Conservation (phyloP, 495 filamentous ascomycete genomes). For the Neurospora sp. region DNA sequence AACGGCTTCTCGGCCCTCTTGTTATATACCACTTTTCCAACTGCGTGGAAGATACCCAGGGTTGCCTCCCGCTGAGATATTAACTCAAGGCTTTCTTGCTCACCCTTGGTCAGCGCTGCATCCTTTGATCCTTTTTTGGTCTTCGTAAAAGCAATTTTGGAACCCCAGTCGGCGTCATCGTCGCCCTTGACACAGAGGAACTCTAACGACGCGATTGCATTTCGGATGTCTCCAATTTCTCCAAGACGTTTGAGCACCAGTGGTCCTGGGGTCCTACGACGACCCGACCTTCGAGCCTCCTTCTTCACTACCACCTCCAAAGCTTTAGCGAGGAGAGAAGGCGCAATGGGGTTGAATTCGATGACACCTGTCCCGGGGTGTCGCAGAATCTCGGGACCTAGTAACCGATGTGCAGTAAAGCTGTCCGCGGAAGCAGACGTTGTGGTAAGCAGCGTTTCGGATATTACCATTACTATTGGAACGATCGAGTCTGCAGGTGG, state of each 20-base stretch:
- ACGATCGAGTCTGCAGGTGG: constrained; percentile 36
- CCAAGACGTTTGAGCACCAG: constrained; percentile 63
- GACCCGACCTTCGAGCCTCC: constrained; percentile 61
- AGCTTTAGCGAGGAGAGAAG: constrained; percentile 76
- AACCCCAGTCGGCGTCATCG: constrained; percentile 54
- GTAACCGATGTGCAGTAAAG: constrained; percentile 78
- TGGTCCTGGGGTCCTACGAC: constrained; percentile 57
- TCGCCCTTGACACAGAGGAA: constrained; percentile 78
- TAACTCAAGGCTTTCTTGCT: constrained; percentile 59
- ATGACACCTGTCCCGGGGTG: constrained; percentile 68
- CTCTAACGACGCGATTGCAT: constrained; percentile 78
- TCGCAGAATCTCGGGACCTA: constrained; percentile 73
- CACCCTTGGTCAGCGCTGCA: constrained; percentile 53
- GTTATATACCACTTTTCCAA: constrained; percentile 92
- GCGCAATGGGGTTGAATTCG: constrained; percentile 86
- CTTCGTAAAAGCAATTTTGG: constrained; percentile 51
- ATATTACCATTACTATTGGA: constrained; percentile 81
- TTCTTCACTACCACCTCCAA: constrained; percentile 69
- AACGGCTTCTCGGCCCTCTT: constrained; percentile 51
- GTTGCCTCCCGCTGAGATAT: constrained; percentile 78
- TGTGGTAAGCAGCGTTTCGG: constrained; percentile 72
- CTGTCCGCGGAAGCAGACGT: constrained; percentile 70
- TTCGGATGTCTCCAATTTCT: constrained; percentile 83
- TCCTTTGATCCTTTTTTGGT: constrained; percentile 47
- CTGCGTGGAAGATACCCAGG: constrained; percentile 89